phyloP scores from a whole-genome alignment of 768 basidiomycete genomes.

The Dioszegia crocea region DNA sequence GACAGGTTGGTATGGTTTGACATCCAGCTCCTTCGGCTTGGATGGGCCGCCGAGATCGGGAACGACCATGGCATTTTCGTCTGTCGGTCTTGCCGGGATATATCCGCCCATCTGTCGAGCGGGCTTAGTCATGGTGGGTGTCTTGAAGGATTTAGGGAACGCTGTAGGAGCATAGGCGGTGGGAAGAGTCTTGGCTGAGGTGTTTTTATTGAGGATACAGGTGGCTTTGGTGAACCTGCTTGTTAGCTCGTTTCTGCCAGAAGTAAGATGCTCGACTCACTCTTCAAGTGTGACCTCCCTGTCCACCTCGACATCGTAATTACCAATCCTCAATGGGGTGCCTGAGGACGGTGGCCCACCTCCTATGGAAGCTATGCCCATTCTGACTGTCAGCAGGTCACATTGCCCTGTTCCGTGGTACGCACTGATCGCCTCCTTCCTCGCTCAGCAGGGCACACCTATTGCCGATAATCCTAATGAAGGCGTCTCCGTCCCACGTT shows the following conservation, averaged over 20 bases:
- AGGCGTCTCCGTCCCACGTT: constrained; percentile 50
- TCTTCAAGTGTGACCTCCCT: constrained; percentile 20
- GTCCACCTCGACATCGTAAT: constrained; percentile 29
- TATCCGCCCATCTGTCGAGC: constrained; percentile 21
- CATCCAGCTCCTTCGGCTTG: background rate
- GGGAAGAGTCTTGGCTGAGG: constrained; percentile 5
- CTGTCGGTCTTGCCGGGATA: constrained; percentile 12
- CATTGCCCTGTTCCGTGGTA: background rate
- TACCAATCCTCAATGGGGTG: constrained; percentile 38
- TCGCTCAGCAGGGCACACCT: constrained; percentile 40
- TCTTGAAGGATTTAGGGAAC: constrained; percentile 35
- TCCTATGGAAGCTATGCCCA: constrained; percentile 18
- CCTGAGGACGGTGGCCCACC: constrained; percentile 22
- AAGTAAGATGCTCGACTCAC: constrained; percentile 10
- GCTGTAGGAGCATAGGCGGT: constrained; percentile 17
- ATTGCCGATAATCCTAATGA: constrained; percentile 34
- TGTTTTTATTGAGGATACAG: constrained; percentile 25
- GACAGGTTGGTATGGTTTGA: constrained; percentile 16
- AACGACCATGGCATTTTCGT: constrained; percentile 1
- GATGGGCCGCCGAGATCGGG: constrained; percentile 10
- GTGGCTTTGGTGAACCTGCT: constrained; percentile 26
- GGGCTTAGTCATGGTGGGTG: constrained; percentile 25
- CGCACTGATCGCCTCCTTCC: constrained; percentile 39
- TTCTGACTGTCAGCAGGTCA: constrained; percentile 14
- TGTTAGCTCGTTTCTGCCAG: background rate